Evolutionary conservation across 805 yeast genomes (phyloP), one percentile per base, ranked within the genome.

Genomic region (Teunomyces gatunensis): DNA sequence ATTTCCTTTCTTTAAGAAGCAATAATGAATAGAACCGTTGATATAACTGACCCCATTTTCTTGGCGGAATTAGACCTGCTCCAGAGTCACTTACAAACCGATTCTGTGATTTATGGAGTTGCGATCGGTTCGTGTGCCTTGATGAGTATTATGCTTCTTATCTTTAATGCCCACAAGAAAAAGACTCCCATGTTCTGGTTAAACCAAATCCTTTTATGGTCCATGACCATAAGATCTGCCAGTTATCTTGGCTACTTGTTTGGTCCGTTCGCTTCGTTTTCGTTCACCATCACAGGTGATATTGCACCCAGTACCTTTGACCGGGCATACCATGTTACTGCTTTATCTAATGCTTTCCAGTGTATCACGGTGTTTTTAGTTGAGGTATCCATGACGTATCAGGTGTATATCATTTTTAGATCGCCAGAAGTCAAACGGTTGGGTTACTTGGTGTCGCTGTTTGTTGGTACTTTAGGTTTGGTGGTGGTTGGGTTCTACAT

Each of bases 161-260:
- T 51, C 15, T 25, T 51, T 23, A 49, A 47, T n/a, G 6, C 51
- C 32, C 77, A 75, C 46, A 79, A 77, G 49, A 80, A 75, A 55
- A 75, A 65, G 18, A 80, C 91, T 0, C 87, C 90, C 6, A 79
- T 89, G 25, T 92, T 89, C 62, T 62, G 83, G n/a, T 65, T 89
- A 39, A 90, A 91, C 64, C 83, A 83, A 60, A 44, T 73, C 2
- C 79, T 87, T 29, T 69, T 92, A 45, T 43, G 79, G 2, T 60
- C 82, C 4, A 65, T 84, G 45, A 63, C 84, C 4, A 47, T 89
- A 12, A 85, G 87, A 45, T 79, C 90, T 0, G 75, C 79, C 2
- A 65, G 90, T 5, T 83, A 77, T 64, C 56, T 86, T 25, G 74
- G 67, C 10, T 81, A 83, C 53, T 60, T 83, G 15, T 57, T 75